Evolutionary conservation across 495 filamentous ascomycete genomes (phyloP).

Genomic region (Neurospora africana): DNA sequence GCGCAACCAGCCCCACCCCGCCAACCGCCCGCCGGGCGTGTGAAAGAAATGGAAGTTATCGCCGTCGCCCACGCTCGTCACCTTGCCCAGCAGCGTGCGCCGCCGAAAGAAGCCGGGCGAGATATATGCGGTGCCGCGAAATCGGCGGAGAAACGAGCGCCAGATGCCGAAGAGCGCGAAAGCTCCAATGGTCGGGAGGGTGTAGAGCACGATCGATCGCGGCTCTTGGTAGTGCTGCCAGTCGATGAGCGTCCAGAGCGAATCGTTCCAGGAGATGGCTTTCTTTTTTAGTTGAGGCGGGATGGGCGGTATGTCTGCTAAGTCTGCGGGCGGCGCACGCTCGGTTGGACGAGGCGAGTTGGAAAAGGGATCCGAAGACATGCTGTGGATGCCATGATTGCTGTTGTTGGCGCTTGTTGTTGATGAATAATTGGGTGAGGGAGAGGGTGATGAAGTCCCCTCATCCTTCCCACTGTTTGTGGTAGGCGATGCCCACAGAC

Average conservation of each 20-base stretch:
- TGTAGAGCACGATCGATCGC: conserved; percentile 37
- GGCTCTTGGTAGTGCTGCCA: conserved; percentile 61
- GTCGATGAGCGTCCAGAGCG: conserved; percentile 40
- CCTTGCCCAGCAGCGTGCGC: conserved; percentile 67
- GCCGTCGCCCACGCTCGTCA: conserved; percentile 91
- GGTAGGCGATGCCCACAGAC: conserved; percentile 8
- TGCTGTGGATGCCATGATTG: not conserved
- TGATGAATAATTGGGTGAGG: not conserved
- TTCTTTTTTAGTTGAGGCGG: conserved; percentile 17
- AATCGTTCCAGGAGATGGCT: conserved; percentile 38
- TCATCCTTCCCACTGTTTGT: conserved; percentile 4
- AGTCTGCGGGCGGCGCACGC: not conserved
- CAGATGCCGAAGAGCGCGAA: conserved; percentile 48
- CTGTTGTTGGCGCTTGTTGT: not conserved
- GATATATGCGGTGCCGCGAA: conserved; percentile 65
- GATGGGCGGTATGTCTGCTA: not conserved
- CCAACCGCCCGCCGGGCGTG: conserved; percentile 75
- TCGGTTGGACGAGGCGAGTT: not conserved
- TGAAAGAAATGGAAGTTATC: conserved; percentile 92
- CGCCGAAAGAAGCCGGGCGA: conserved; percentile 55
- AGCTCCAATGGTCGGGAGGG: conserved; percentile 61
- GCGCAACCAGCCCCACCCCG: conserved; percentile 88
- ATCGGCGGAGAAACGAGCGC: conserved; percentile 65
- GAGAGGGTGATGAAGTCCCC: not conserved
- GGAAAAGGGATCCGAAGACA: not conserved